Percentiles rank a stretch among this genome's conserved stretches.
Conservation (phyloP, 176 grass and related monocot genomes). For the Ensete glaucum region DNA sequence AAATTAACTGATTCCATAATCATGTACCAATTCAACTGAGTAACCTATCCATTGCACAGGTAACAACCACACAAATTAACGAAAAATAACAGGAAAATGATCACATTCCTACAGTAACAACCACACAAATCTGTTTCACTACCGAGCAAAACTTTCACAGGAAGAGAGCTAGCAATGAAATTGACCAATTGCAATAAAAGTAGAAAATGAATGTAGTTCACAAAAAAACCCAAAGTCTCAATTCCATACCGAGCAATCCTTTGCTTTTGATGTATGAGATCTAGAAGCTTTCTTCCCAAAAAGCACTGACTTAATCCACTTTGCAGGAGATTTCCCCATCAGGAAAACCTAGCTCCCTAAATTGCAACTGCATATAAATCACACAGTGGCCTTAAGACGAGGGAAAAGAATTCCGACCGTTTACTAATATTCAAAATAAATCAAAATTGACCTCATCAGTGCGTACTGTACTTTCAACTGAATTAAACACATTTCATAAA, state of each 20-base stretch:
- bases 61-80: too few species aligned
- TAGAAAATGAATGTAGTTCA: too few species aligned
- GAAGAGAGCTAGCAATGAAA: too few species aligned
- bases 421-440: too few species aligned
- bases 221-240: neutral
- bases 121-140: neutral
- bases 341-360: neutral
- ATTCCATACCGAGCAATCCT: neutral
- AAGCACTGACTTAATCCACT: constrained; percentile 81
- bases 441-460: too few species aligned
- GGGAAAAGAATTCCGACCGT: neutral
- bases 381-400: neutral
- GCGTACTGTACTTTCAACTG: too few species aligned
- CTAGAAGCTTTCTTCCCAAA: constrained; percentile 74
- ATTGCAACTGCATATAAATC: neutral
- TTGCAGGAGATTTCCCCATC: constrained; percentile 88
- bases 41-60: too few species aligned
- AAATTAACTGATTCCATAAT: too few species aligned
- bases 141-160: too few species aligned
- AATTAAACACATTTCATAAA: too few species aligned
- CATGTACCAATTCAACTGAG: too few species aligned
- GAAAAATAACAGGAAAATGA: neutral
- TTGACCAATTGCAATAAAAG: too few species aligned
- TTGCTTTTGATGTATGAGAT: constrained; percentile 44
- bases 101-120: neutral